Evolutionary conservation across 257 asterid genomes (phyloP).

Genomic region (Plectranthus barbatus): DNA sequence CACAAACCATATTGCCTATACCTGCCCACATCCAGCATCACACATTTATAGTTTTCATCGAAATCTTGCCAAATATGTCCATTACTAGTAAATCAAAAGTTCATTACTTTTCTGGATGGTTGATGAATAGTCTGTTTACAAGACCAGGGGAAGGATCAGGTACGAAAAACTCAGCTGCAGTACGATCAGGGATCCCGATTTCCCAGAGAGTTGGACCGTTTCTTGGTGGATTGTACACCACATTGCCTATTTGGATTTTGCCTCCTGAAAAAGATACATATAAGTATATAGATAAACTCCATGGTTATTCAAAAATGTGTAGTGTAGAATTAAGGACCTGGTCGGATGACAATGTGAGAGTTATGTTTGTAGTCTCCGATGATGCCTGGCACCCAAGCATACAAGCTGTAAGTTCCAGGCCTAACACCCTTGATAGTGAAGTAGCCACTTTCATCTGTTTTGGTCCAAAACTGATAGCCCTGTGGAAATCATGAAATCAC

Average conservation of each 20-base stretch:
- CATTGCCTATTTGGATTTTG: conserved; percentile 8
- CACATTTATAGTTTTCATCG: too few species aligned
- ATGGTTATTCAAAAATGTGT: too few species aligned
- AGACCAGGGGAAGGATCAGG: conserved; percentile 44
- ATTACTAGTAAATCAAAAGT: neutral
- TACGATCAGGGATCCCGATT: conserved; percentile 58
- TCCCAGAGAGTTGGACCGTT: conserved; percentile 61
- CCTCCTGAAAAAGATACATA: conserved; percentile 9
- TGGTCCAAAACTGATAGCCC: conserved; percentile 82
- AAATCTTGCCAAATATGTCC: too few species aligned
- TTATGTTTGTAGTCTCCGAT: conserved; percentile 53
- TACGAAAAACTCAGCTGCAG: conserved; percentile 48
- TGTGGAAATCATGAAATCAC: neutral
- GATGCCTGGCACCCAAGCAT: conserved; percentile 62
- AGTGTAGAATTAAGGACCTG: conserved; percentile 23
- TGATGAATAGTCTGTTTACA: conserved; percentile 25
- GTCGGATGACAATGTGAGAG: conserved; percentile 11
- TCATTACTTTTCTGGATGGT: conserved; percentile 36
- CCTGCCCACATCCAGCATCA: conserved; percentile 21
- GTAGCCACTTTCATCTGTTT: conserved; percentile 35
- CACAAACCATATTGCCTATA: conserved; percentile 58
- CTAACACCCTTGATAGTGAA: conserved; percentile 33
- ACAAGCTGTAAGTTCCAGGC: conserved; percentile 40
- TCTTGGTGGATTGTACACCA: conserved; percentile 43
- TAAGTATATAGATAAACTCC: too few species aligned